Evolutionary conservation across 1,139 yeast species (phyloP).

Genomic region (Groenewaldozyma auringiensis): DNA sequence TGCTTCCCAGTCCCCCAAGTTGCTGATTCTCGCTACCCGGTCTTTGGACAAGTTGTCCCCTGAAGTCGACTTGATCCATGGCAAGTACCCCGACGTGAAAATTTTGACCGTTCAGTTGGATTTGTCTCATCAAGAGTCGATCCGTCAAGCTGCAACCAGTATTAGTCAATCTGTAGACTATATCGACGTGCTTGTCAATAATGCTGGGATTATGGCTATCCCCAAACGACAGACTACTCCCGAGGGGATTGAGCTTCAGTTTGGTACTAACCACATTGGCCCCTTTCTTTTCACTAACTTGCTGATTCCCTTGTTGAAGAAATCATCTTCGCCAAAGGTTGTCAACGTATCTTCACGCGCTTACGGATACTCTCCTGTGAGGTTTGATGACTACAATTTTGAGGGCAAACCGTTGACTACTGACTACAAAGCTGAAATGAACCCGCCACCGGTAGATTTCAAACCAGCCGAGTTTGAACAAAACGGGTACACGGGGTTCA

Average conservation of each 20-base stretch:
- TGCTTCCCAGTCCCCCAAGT: constrained; percentile 36
- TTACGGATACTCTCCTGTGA: background rate
- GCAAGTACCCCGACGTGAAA: constrained; percentile 12
- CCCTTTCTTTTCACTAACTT: constrained; percentile 10
- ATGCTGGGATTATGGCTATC: constrained; percentile 9
- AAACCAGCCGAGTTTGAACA: constrained; percentile 44
- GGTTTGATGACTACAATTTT: background rate
- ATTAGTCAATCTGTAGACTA: constrained; percentile 26
- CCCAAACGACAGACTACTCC: constrained; percentile 5
- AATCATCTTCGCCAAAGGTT: constrained; percentile 5
- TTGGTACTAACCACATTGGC: constrained; percentile 12
- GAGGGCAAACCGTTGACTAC: background rate
- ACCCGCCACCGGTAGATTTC: background rate
- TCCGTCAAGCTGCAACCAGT: constrained; percentile 4
- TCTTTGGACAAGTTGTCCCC: constrained; percentile 23
- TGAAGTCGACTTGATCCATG: constrained; percentile 9
- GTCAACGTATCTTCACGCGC: constrained; percentile 1
- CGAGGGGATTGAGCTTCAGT: constrained; percentile 13
- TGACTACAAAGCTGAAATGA: constrained; percentile 9
- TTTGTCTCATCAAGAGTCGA: constrained; percentile 30
- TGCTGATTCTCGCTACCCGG: constrained; percentile 29
- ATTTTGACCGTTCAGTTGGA: constrained; percentile 25
- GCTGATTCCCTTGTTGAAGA: constrained; percentile 8
- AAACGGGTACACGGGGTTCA: constrained; percentile 18
- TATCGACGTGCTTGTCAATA: constrained; percentile 10